Conservation (phyloP, 768 basidiomycete species). For the Tylopilus sp. region DNA sequence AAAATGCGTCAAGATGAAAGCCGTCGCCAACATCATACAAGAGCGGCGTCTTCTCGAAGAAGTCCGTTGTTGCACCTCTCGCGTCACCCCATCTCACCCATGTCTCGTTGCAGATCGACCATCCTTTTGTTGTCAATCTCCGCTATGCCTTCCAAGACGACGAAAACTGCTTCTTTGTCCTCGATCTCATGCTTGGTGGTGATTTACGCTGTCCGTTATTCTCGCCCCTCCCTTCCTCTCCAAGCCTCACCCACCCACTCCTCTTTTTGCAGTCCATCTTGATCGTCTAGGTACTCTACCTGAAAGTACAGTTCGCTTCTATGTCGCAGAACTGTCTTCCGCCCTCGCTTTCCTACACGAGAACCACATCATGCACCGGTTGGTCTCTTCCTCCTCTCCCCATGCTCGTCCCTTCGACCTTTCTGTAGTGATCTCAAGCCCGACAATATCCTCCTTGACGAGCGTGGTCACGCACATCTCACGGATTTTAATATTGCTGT, state of each 20-base stretch:
- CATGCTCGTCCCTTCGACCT: neutral
- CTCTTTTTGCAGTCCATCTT: conserved; percentile 64
- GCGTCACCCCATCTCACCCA: neutral
- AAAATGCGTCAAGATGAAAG: conserved; percentile 98
- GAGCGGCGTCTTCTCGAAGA: conserved; percentile 94
- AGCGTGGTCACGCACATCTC: conserved; percentile 91
- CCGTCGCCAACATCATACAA: conserved; percentile 95
- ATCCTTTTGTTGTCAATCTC: conserved; percentile 91
- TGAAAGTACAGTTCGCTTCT: conserved; percentile 82
- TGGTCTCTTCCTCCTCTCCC: conserved; percentile 20
- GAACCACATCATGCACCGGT: conserved; percentile 96
- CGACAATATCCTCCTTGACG: conserved; percentile 96
- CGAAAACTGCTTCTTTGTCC: conserved; percentile 97
- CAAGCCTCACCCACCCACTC: neutral
- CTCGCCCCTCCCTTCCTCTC: neutral
- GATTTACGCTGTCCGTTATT: conserved; percentile 78
- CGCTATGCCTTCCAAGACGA: conserved; percentile 98
- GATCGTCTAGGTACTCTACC: conserved; percentile 73
- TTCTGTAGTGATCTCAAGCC: conserved; percentile 84
- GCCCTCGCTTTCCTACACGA: conserved; percentile 90
- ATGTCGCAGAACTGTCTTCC: conserved; percentile 85
- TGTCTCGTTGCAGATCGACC: conserved; percentile 68
- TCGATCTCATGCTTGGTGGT: conserved; percentile 96
- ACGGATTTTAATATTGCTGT: conserved; percentile 99
- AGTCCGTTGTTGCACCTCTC: conserved; percentile 41